Percentiles rank a stretch among this genome's conserved stretches.
phyloP scores from a whole-genome alignment of 1,284 basidiomycete species.

The Somion occarium region DNA sequence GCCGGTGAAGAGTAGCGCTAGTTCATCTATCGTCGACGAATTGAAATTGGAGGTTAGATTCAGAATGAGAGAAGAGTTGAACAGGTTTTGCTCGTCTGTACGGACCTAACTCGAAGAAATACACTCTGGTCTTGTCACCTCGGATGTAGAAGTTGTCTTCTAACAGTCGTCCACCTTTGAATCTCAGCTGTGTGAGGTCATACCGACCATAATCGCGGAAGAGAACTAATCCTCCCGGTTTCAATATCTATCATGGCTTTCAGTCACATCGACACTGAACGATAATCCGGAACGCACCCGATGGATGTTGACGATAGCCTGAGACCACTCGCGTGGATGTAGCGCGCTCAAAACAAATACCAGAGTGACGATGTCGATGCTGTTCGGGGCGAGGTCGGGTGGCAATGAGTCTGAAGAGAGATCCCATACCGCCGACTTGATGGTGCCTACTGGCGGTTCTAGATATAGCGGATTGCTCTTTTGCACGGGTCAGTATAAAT shows the following conservation, averaged over 20 bases:
- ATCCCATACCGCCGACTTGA: constrained; percentile 90
- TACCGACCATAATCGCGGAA: constrained; percentile 95
- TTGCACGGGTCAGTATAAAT: background rate
- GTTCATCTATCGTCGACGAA: constrained; percentile 55
- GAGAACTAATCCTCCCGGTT: constrained; percentile 82
- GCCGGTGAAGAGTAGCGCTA: constrained; percentile 76
- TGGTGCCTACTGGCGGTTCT: constrained; percentile 62
- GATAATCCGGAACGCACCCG: constrained; percentile 39
- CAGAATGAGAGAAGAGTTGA: background rate
- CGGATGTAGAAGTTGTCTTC: constrained; percentile 93
- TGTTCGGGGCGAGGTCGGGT: constrained; percentile 53
- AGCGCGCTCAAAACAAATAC: constrained; percentile 95
- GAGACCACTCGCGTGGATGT: constrained; percentile 89
- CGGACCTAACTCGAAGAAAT: constrained; percentile 85
- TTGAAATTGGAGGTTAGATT: background rate
- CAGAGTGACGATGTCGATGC: constrained; percentile 86
- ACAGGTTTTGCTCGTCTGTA: background rate
- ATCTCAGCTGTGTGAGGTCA: constrained; percentile 91
- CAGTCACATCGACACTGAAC: background rate
- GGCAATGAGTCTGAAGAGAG: constrained; percentile 71
- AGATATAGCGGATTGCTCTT: constrained; percentile 71
- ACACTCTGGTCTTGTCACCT: constrained; percentile 95
- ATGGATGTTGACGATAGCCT: constrained; percentile 82
- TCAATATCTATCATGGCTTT: constrained; percentile 62
- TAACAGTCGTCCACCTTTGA: constrained; percentile 84